Base-by-base conservation (phyloP, 345 rosid genomes). In the Angophora floribunda region DNA sequence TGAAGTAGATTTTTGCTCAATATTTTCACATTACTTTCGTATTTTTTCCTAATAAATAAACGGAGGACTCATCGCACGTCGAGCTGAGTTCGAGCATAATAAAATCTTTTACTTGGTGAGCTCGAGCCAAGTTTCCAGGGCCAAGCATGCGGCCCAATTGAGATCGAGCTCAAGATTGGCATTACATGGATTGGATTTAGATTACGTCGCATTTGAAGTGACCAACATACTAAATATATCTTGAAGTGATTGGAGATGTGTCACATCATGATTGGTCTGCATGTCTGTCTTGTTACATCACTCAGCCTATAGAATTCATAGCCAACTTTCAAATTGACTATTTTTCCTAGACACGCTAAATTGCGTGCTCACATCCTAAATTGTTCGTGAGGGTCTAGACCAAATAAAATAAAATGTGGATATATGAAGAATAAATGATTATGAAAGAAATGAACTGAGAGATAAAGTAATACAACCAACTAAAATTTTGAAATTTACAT, bases 81-180 rank as follows among this genome's bases (percentile, higher is more conserved):
- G 21, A 65, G 36, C 17, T 63, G 36, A 28, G 70, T n/a, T 6
- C 2, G 9, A 63, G 19, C 75, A 13, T 67, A 15, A 13, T 67
- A 15, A 15, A 65, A 65, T 14, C 41, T n/a, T 14, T 13, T 65
- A 67, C 79, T 67, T 15, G 1, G 22, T 13, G 17, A 67, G 79
- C 44, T 67, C 44, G 2, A 67, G 79, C 41, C 12, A 67, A 67
- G 79, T 67, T 16, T 67, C 75, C 2, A 67, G 45, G 0, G 79
- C 0, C 19, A 1, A 19, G 7, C 24, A 67, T 32, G 79, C 0
- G 7, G 2, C 45, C 32, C 19, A 4, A 63, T 13, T 3, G 19
- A 4, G 45, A 3, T 16, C 6, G 44, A 67, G 79, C 79, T 32
- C 44, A 1, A 67, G 12, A 32, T 67, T 3, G 21, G 6, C 44